Evolutionary conservation across 768 basidiomycete species (phyloP), one percentile per base, ranked within the genome.

Genomic region (Tremella fuciformis): DNA sequence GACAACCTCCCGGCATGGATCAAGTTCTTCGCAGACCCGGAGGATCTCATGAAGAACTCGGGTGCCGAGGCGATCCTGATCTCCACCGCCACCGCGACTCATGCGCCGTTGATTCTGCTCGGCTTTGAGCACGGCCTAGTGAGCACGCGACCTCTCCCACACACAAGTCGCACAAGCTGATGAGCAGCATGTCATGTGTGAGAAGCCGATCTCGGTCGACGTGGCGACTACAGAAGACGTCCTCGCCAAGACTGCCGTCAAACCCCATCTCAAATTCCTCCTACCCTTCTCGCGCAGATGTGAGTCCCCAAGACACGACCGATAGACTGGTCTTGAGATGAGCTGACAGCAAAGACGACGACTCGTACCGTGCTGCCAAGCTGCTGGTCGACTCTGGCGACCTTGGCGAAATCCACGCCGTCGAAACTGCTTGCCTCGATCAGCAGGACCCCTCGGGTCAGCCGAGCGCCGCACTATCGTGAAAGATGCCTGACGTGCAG

Each of bases 181-280:
- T 22, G 16, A 15, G 47, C 19, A 57, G 57, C 50, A 63, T 46
- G 52, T 59, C 18, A 57, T 63, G 29, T n/a, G 48, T 8, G 61
- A 63, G 53, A 63, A 63, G 42, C 61, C 61, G 15, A 59, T 63
- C 48, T 58, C 57, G 4, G 38, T 63, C 13, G 59, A 60, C 54
- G 16, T 41, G 11, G 38, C 50, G 1, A 15, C 24, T 15, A 2
- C 61, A 3, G 24, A 59, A 7, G 47, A 44, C 18, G 42, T 63
- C 13, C 18, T 59, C 2, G 51, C 13, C 3, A 50, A 22, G 15
- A 41, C 51, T 1, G 25, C 49, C 26, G 51, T 25, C 3, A 25
- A 47, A 25, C 51, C 57, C 9, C 15, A 55, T 3, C 21, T 63
- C 16, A 63, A 63, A 49, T 11, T 54, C 16, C 58, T 58, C 57